Percentiles rank a stretch among this genome's conserved stretches.
These are phyloP conservation scores for Yarrowia porcina DNA, from an alignment of 805 yeast genomes.

Conservation along the genomic window DNA sequence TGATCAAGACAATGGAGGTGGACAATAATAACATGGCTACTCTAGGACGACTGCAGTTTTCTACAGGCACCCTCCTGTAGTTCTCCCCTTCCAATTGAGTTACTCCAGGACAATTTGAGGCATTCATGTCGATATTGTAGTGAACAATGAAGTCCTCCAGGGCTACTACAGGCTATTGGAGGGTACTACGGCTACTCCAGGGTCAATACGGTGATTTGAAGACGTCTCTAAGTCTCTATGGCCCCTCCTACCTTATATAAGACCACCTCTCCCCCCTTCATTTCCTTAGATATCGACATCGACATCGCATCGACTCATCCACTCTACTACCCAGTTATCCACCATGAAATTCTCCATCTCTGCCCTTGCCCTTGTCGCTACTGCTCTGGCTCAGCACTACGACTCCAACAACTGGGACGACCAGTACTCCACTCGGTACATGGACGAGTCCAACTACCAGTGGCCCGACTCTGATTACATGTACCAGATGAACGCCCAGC, in stretches of 20 bases:
- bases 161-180: too few relatives aligned
- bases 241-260: too few relatives aligned
- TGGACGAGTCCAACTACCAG: slow-evolving; percentile 14
- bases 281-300: not conserved
- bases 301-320: not conserved
- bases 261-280: not conserved
- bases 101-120: too few relatives aligned
- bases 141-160: too few relatives aligned
- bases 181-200: too few relatives aligned
- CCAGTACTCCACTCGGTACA: not conserved
- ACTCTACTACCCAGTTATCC: not conserved
- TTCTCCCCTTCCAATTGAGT: too few relatives aligned
- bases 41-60: too few relatives aligned
- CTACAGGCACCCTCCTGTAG: too few relatives aligned
- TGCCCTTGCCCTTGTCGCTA: not conserved
- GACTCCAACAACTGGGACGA: not conserved
- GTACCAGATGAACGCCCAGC: slow-evolving; percentile 9
- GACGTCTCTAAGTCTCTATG: too few relatives aligned
- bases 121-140: too few relatives aligned
- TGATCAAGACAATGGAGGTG: too few relatives aligned
- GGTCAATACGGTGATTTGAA: not conserved
- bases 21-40: too few relatives aligned
- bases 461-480: slow-evolving; percentile 7
- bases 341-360: slow-evolving; percentile 6
- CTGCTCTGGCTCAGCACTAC: not conserved